These are phyloP conservation scores for Hygrophorus pudorinus DNA, from an alignment of 768 basidiomycete genomes.

Conservation along the genomic window DNA sequence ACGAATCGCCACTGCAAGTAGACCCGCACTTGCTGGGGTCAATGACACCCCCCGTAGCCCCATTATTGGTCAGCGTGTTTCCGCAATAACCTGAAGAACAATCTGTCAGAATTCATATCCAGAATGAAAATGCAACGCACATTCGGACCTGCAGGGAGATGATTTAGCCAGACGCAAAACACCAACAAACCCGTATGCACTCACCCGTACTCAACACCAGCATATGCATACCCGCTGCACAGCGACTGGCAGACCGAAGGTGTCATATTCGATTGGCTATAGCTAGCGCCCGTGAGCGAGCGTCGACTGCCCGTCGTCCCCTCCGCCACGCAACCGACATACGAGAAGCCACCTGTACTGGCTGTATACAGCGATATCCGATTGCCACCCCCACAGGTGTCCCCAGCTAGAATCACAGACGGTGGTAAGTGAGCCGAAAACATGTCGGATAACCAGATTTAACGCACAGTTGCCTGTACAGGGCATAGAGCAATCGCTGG, in stretches of 20 bases:
- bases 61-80: constrained; percentile 20
- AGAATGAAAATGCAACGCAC: background rate
- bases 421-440: too few species aligned
- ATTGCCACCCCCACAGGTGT: too few species aligned
- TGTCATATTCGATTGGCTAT: constrained; percentile 20
- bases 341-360: constrained; percentile 18
- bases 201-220: constrained; percentile 25
- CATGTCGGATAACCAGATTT: too few species aligned
- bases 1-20: constrained; percentile 11
- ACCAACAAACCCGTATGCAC: constrained; percentile 13
- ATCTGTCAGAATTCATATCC: constrained; percentile 1
- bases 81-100: constrained; percentile 17
- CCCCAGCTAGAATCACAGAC: too few species aligned
- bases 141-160: background rate
- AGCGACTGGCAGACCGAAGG: constrained; percentile 21
- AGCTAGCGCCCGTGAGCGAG: constrained; percentile 20
- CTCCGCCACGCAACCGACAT: constrained; percentile 24
- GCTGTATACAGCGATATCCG: constrained; percentile 18
- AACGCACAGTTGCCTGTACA: too few species aligned
- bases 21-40: constrained; percentile 13
- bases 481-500: too few species aligned
- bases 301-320: constrained; percentile 23
- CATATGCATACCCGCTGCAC: constrained; percentile 21
- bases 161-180: background rate
- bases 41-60: constrained; percentile 19